Base-by-base conservation (phyloP, 768 basidiomycete species). In the Amanita subjunquillea region DNA sequence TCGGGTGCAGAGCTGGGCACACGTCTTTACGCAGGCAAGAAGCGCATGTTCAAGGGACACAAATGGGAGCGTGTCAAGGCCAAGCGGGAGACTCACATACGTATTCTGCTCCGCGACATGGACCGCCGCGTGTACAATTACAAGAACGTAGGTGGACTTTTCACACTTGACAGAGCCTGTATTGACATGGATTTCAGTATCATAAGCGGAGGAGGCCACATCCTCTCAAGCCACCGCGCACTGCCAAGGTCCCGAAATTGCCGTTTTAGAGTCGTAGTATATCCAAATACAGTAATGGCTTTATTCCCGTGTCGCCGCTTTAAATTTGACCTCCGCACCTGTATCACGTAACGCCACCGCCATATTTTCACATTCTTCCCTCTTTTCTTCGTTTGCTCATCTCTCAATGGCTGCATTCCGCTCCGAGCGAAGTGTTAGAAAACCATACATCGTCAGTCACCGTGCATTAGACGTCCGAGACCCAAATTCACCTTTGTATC, bases 21-120 rank as follows among this genome's bases (percentile, higher is more conserved):
- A 56, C 74, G 78, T 51, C 66, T 91, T 58, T 92, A 91, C 57
- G 79, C 83, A 8, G 81, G 74, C 54, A 86, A 78, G 77, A 85
- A 81, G 74, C 72, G 77, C 56, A 91, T 91, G 89, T 91, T 92
- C 80, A 92, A 91, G 74, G 89, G 89, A n/a, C 89, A 91, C 73
- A 85, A 78, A 59, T 90, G 85, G 84, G 85, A 91, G 69, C 77
- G 86, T 34, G 62, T 69, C 57, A 72, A 71, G 58, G 72, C 69
- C 53, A 71, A 72, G 61, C 71, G 70, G 57, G 65, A 68, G 52
- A 67, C 67, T 60, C 76, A 73, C 61, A 78, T 70, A 57, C 68
- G 68, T 51, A 73, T 82, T 47, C 69, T 87, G 53, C 68, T 90
- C 74, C 75, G 79, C 59, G 78, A 81, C 63, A 89, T 90, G 87